Conservation (phyloP, 257 asterid genomes). For the Jaltomata sinuosa region DNA sequence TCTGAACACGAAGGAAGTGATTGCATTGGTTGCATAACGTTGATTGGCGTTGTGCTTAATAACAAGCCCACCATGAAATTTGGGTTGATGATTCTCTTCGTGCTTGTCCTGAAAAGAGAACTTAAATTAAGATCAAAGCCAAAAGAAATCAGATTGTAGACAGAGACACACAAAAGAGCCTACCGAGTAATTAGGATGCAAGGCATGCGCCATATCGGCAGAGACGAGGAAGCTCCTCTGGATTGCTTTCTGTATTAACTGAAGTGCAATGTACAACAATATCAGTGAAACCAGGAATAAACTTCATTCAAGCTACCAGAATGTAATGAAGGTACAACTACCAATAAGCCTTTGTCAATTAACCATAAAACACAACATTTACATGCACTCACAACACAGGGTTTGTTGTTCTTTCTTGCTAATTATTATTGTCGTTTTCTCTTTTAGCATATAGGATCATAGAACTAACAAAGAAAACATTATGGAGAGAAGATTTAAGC, state of each 20-base stretch:
- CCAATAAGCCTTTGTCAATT: neutral
- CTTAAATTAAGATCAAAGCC: neutral
- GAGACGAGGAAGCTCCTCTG: constrained; percentile 91
- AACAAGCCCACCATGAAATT: constrained; percentile 87
- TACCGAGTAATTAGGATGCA: constrained; percentile 95
- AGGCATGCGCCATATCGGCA: constrained; percentile 99
- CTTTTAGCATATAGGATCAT: neutral
- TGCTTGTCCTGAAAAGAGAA: constrained; percentile 67
- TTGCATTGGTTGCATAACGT: constrained; percentile 89
- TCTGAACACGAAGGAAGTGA: constrained; percentile 75
- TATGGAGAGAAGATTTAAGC: neutral
- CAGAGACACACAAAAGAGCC: neutral
- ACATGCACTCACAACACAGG: neutral
- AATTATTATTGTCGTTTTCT: neutral
- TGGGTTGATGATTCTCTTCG: constrained; percentile 95
- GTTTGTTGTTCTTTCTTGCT: neutral
- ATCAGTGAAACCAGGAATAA: neutral
- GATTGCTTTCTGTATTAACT: constrained; percentile 68
- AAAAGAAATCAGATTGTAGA: neutral
- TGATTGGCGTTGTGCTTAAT: constrained; percentile 95
- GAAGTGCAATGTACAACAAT: neutral
- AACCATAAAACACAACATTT: neutral
- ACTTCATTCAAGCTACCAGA: neutral
- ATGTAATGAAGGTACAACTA: neutral
- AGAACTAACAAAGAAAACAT: neutral